Percentiles rank a stretch among this genome's conserved stretches.
These are phyloP conservation scores for slime mould (Dictyostelium discoideum) DNA, from an alignment of 78 protist genomes.

Conservation along the genomic window dicty_2.7 NC_007090.3:159501-160000, in stretches of 20 bases:
- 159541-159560: slow-evolving; percentile 5
- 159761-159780: neutral
- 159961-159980: neutral
- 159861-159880: neutral
- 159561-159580: neutral
- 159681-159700: neutral
- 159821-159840: neutral
- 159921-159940: neutral
- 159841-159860: neutral
- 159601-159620: slow-evolving; percentile 56
- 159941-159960: neutral
- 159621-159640: slow-evolving; percentile 38
- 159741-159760: neutral
- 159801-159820: neutral
- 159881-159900: neutral
- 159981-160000: neutral
- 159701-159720: neutral
- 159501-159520: neutral
- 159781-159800: neutral
- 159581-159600: slow-evolving; percentile 26
- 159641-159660: neutral
- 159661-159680: slow-evolving; percentile 17
- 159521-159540: neutral
- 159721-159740: neutral
- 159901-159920: neutral